phyloP scores from a whole-genome alignment of 179 eudicot genomes.

The Camellia oleifera region DNA sequence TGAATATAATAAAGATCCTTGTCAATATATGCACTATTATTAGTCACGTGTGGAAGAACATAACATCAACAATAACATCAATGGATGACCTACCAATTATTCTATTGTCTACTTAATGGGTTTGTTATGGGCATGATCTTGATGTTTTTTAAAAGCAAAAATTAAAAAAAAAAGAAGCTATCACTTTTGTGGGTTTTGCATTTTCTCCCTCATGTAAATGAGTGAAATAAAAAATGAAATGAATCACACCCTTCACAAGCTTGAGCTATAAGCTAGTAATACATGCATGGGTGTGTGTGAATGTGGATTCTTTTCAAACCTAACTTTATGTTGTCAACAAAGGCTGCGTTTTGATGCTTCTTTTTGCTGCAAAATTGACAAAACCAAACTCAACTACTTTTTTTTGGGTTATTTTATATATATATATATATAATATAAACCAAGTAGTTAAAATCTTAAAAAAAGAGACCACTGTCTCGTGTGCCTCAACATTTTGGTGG shows the following conservation, averaged over 20 bases:
- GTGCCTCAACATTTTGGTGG: too few relatives aligned
- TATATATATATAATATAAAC: too few relatives aligned
- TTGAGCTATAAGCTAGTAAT: not conserved
- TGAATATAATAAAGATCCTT: too few relatives aligned
- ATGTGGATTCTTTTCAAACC: not conserved
- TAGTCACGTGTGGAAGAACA: not conserved
- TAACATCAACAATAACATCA: too few relatives aligned
- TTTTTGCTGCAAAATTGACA: not conserved
- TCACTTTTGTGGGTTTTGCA: not conserved
- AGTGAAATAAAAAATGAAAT: not conserved
- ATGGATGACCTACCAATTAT: not conserved
- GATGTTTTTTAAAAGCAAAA: not conserved
- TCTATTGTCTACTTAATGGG: not conserved
- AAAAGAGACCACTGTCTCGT: not conserved
- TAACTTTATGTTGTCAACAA: not conserved
- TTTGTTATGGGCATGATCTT: not conserved
- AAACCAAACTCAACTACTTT: not conserved
- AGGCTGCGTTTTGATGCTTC: not conserved
- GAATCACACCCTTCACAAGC: too few relatives aligned
- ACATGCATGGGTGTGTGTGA: not conserved
- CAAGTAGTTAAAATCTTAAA: too few relatives aligned
- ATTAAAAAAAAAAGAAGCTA: too few relatives aligned
- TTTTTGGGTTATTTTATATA: not conserved
- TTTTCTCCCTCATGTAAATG: not conserved
- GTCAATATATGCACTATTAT: not conserved